Conservation (phyloP, 176 grass and related monocot genomes). For the Avena atlantica region DNA sequence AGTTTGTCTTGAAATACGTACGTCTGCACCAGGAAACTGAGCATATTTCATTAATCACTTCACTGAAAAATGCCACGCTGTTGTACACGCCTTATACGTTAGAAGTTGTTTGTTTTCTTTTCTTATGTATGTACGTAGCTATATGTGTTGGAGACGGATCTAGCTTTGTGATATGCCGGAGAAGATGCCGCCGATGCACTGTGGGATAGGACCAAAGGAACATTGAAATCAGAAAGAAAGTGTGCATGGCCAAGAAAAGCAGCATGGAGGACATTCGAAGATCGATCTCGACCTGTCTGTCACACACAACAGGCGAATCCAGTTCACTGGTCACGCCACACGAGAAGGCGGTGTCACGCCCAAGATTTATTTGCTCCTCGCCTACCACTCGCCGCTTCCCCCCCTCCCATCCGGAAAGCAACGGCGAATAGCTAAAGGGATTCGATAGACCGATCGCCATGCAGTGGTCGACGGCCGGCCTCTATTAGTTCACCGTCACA, state of each 20-base stretch:
- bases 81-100: no score
- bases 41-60: no score
- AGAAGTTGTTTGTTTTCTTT: no score
- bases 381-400: conserved; percentile 61
- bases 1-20: no score
- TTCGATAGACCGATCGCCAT: not conserved
- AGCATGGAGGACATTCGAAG: not conserved
- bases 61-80: no score
- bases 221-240: not conserved
- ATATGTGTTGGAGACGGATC: no score
- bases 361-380: conserved; percentile 14
- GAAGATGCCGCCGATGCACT: conserved; percentile 17
- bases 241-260: not conserved
- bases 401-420: not conserved
- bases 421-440: conserved; percentile 20
- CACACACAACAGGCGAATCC: conserved; percentile 15
- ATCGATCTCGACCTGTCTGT: not conserved
- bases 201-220: conserved; percentile 6
- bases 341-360: not conserved
- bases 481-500: conserved; percentile 15
- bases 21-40: no score
- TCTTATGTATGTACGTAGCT: no score
- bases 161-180: no score
- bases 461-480: not conserved
- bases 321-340: not conserved